Percentiles rank a stretch among this genome's conserved stretches.
Evolutionary conservation across 805 yeast species (phyloP).

Genomic region (Sungouiozyma intestinalis): DNA sequence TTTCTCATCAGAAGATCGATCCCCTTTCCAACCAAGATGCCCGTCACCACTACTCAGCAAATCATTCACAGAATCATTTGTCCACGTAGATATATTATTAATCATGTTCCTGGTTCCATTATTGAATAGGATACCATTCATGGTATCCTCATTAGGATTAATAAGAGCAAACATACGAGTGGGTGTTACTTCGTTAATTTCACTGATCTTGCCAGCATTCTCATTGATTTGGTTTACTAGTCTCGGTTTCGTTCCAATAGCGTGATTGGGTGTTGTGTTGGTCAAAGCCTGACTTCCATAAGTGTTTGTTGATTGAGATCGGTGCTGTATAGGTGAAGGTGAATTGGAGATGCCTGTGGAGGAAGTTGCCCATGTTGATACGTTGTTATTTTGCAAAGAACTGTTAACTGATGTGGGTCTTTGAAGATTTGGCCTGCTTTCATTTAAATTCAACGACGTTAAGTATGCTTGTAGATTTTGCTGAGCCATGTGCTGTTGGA

Average conservation of each 20-base stretch:
- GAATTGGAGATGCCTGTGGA: neutral
- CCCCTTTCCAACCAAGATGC: neutral
- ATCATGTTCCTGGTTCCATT: conserved; percentile 48
- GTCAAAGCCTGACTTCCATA: neutral
- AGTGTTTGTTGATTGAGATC: neutral
- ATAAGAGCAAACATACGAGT: neutral
- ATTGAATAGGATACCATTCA: conserved; percentile 18
- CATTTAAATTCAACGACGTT: conserved; percentile 13
- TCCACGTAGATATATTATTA: conserved; percentile 51
- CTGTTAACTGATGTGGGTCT: neutral
- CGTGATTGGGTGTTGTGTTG: neutral
- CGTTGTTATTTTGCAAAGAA: neutral
- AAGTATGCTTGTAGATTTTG: conserved; percentile 27
- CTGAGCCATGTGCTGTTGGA: conserved; percentile 28
- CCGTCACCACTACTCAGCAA: conserved; percentile 6
- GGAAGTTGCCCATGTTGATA: neutral
- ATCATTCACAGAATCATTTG: conserved; percentile 26
- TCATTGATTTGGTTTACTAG: neutral
- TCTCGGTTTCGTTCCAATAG: neutral
- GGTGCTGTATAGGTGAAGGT: neutral
- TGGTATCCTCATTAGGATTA: conserved; percentile 1
- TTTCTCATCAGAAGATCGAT: neutral
- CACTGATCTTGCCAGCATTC: neutral
- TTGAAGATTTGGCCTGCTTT: neutral
- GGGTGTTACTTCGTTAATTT: neutral